Evolutionary conservation across 108 stramenopile genomes (phyloP), one percentile per base, ranked within the genome.

Genomic region (Aurantiochytrium sp.): DNA sequence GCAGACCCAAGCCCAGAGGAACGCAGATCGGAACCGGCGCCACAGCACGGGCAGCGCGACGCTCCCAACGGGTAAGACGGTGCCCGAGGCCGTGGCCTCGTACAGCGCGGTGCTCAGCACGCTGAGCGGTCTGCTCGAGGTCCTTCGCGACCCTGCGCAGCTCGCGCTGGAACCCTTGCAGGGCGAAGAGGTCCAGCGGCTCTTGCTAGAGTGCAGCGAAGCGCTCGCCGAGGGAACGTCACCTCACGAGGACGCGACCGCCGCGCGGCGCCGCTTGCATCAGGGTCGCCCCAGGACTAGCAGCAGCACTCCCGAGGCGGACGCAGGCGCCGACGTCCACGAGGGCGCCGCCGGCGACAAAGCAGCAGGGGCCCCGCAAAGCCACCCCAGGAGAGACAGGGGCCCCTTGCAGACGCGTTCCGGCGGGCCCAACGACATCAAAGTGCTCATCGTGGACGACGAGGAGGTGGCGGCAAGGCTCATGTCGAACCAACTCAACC

Each of bases 391-490:
- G 8, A 15, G 27, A 8, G 10, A 30, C 32, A 65, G 19, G 15
- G 1, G 19, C 3, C 22, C 59, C 10, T 27, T 52, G 50, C 50
- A 52, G 50, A 15, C 59, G 59, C 27, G 27, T 27, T 1, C 27
- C 6, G 59, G 34, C 27, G 19, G 34, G 8, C 59, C 59, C 59
- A 65, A 65, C 59, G 73, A 81, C 3, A 81, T 81, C 73, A 81
- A 81, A 12, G 73, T 81, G 6, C 73, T 81, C 45, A 81, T 81
- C 3, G 73, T 81, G 12, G 73, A 81, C 73, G 73, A 81, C 30
- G 73, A 81, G 27, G 45, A 81, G 45, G 45, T 48, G 6, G 73
- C 73, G 30, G 73, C 73, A 42, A 12, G 42, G n/a, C 39, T 81
- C 42, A 81, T 81, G 39, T 81, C 73, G 6, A 41, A 48, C n/a